Percentiles rank a stretch among this genome's conserved stretches.
phyloP scores from a whole-genome alignment of 2,329 filamentous ascomycete genomes.

The Alternaria ventricosa region DNA sequence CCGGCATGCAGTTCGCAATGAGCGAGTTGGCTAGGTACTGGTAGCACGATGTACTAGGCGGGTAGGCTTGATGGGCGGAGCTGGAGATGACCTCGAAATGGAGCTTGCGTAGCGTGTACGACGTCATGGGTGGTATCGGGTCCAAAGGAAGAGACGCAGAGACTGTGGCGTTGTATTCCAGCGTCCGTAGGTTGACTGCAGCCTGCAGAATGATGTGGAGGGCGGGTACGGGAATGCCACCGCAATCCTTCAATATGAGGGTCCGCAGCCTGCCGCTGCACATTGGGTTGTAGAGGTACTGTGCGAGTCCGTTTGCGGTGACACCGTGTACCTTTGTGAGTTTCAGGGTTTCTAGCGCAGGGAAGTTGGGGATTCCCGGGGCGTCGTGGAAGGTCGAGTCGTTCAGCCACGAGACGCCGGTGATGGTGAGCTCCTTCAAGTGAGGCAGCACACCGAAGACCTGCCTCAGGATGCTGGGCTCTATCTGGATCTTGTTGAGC shows the following conservation, averaged over 20 bases:
- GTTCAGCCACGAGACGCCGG: constrained; percentile 71
- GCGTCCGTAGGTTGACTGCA: constrained; percentile 64
- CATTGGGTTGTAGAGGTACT: constrained; percentile 66
- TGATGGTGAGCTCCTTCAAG: constrained; percentile 77
- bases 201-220: constrained; percentile 67
- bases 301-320: constrained; percentile 72
- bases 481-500: constrained; percentile 70
- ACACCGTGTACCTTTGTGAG: constrained; percentile 74
- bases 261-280: constrained; percentile 68
- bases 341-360: constrained; percentile 74
- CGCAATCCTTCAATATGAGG: constrained; percentile 71
- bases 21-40: constrained; percentile 85
- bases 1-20: constrained; percentile 75
- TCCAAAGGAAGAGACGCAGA: constrained; percentile 63
- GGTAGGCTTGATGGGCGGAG: constrained; percentile 62
- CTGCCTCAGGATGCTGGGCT: constrained; percentile 72
- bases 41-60: constrained; percentile 71
- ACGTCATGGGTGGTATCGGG: constrained; percentile 69
- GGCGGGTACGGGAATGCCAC: constrained; percentile 69
- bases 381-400: constrained; percentile 77
- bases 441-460: constrained; percentile 71
- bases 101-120: constrained; percentile 71
- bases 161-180: constrained; percentile 65
- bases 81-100: constrained; percentile 81
- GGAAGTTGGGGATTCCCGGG: constrained; percentile 73